Base-by-base conservation (phyloP, 1,284 basidiomycete species). In the Irpex rosettiformis region DNA sequence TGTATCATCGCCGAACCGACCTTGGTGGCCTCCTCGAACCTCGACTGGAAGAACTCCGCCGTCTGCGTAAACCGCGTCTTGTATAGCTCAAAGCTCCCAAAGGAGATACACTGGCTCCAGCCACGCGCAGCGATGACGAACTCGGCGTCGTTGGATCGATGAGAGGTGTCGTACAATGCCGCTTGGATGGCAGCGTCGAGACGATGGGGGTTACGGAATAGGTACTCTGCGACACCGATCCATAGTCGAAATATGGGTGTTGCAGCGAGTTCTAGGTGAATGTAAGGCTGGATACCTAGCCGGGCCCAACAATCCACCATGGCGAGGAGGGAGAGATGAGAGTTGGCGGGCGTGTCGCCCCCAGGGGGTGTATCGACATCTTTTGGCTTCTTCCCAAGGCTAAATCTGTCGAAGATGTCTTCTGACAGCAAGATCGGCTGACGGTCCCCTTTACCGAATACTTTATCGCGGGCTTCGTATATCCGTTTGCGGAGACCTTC, bases 271-370 rank as follows among this genome's bases (percentile, higher is more conserved):
- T 91, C 85, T 60, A 99, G 86, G 75, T 99, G 95, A 43, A 86
- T 86, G 70, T 94, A 98, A 0, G 96, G 97, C 58, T 93, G 85
- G 70, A 98, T 95, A 3, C 79, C 79, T 56, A 98, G 85, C 52
- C 84, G 82, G 8, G 93, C 89, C 97, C 96, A 99, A 70, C 94
- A 97, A 74, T 99, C 97, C 30, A 98, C 97, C 92, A 99, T 99
- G 16, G 96, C 95, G 48, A 99, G 83, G n/a, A 99, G 79, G 7
- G 94, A 90, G 56, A 99, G 85, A 73, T 99, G 97, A 10, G 94
- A 97, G 73, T 99, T 99, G 30, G 84, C 83, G 5, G 70, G 64
- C 8, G 64, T 61, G 0, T 69, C 68, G 33, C 68, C 67, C 40
- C 60, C 64, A 55, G 51, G 58, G n/a, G 57, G 59, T 3, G 43